Conservation (phyloP, 106 monocot genomes). For the Phalaenopsis aphrodite region DNA sequence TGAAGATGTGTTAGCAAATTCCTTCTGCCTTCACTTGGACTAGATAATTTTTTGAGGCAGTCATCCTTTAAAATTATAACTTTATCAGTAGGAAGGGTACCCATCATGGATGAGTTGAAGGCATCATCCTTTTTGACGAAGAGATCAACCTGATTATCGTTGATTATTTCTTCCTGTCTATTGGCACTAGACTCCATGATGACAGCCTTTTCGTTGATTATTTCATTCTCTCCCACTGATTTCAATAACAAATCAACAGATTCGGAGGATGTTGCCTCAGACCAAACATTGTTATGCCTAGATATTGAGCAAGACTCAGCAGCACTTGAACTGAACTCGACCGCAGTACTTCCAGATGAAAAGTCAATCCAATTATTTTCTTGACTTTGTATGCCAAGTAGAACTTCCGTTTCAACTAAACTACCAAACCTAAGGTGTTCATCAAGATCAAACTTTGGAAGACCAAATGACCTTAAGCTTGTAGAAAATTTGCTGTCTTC, state of each 20-base stretch:
- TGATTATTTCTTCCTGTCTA: conserved; percentile 33
- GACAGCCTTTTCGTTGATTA: conserved; percentile 23
- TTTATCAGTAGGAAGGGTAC: conserved; percentile 5
- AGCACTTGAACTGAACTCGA: conserved; percentile 52
- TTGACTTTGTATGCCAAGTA: conserved; percentile 63
- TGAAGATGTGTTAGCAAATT: too few relatives aligned
- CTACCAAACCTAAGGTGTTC: conserved; percentile 78
- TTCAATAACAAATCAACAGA: conserved; percentile 91
- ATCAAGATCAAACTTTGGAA: conserved; percentile 79
- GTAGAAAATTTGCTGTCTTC: conserved; percentile 57
- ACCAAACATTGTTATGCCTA: conserved; percentile 77
- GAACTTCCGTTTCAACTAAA: conserved; percentile 54
- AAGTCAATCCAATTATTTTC: conserved; percentile 80
- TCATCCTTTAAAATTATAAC: conserved; percentile 9
- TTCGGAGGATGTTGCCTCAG: conserved; percentile 82
- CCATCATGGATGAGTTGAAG: conserved; percentile 6
- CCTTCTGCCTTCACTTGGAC: conserved; percentile 7
- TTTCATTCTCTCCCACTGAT: conserved; percentile 53
- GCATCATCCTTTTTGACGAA: conserved; percentile 11
- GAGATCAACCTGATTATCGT: conserved; percentile 21
- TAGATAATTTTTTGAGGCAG: conserved; percentile 11
- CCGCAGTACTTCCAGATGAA: conserved; percentile 50
- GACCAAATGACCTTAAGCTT: conserved; percentile 49
- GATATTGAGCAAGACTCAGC: conserved; percentile 53
- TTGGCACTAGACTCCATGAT: conserved; percentile 21